Evolutionary conservation across 495 filamentous ascomycete genomes (phyloP).

Genomic region (Neurospora sp.): DNA sequence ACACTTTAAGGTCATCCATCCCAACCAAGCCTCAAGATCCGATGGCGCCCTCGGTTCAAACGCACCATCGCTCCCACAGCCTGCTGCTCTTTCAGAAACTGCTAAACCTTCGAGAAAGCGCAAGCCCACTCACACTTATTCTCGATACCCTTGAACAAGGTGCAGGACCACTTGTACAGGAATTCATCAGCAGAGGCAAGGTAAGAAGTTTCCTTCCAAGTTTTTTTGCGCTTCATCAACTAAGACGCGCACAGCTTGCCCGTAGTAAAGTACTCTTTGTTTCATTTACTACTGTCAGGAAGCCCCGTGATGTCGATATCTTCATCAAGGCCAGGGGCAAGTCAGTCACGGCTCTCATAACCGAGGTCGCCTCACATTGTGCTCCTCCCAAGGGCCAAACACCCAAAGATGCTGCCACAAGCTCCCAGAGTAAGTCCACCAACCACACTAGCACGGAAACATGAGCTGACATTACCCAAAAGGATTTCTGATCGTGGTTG

Average conservation of each 20-base stretch:
- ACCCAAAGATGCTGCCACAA: constrained; percentile 7
- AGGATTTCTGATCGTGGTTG: constrained; percentile 53
- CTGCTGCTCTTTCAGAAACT: constrained; percentile 78
- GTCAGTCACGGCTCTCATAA: constrained; percentile 35
- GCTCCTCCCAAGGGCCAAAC: constrained; percentile 22
- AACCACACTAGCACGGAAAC: constrained; percentile 8
- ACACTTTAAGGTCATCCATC: no score
- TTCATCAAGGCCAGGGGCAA: constrained; percentile 58
- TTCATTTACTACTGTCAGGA: constrained; percentile 59
- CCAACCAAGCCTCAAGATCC: background rate
- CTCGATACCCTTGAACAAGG: constrained; percentile 81
- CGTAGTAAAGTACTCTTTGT: constrained; percentile 58
- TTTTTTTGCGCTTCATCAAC: background rate
- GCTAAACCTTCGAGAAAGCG: constrained; percentile 63
- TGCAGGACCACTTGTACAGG: constrained; percentile 55
- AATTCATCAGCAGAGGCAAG: constrained; percentile 68
- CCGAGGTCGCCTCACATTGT: constrained; percentile 48
- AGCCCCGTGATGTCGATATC: constrained; percentile 44
- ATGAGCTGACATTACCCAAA: constrained; percentile 19
- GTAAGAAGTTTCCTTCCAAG: constrained; percentile 27
- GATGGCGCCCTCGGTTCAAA: constrained; percentile 43
- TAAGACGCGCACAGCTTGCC: constrained; percentile 25
- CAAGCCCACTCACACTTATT: constrained; percentile 77
- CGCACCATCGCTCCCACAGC: constrained; percentile 75
- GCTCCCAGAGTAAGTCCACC: constrained; percentile 28